Base-by-base conservation (phyloP, 176 grass and related monocot genomes). In the Eragrostis nindensis region DNA sequence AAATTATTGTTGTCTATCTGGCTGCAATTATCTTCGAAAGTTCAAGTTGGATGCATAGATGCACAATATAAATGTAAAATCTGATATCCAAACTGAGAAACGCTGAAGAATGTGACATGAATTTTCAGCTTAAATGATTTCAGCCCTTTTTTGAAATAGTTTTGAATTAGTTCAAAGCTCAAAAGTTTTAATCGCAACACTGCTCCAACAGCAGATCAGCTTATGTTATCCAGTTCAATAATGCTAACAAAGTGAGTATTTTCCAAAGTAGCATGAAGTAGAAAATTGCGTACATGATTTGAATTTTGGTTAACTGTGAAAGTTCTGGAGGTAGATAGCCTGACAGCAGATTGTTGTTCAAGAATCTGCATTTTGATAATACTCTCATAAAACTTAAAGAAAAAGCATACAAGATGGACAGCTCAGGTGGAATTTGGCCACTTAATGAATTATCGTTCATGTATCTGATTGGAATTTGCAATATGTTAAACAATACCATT, bases 381-480 rank as follows among this genome's bases (percentile, higher is more conserved):
- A 27, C 10, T 39, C 46, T 75, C 65, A 86, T 71, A 49, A 44
- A 81, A 4, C 70, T 85, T 45, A 93, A 42, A 63, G 66, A 38
- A 79, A 83, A 43, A 75, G 49, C 67, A 79, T 11, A 44, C 85
- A 69, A 65, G 47, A 42, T 84, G 44, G 89, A 91, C 59, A 97
- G 38, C 74, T 97, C 91, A 40, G 66, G 81, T 76, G 94, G 94
- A 82, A 97, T 97, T 84, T 97, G 91, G 60, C 94, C 94, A 62
- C 91, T 97, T 68, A 97, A 89, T 9, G 94, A 97, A 69, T 97
- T 97, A 64, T 97, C 94, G 89, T 97, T 97, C 94, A 97, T 97
- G 75, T 97, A 91, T 81, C 94, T 97, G 80, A 68, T 59, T 75
- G 52, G 29, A 66, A 78, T 64, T 0, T 11, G n/a, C 79, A 39